Percentiles rank a stretch among this genome's conserved stretches.
These are phyloP conservation scores for Monosporascus sp. DNA, from an alignment of 2,329 filamentous ascomycete genomes.

Conservation along the genomic window DNA sequence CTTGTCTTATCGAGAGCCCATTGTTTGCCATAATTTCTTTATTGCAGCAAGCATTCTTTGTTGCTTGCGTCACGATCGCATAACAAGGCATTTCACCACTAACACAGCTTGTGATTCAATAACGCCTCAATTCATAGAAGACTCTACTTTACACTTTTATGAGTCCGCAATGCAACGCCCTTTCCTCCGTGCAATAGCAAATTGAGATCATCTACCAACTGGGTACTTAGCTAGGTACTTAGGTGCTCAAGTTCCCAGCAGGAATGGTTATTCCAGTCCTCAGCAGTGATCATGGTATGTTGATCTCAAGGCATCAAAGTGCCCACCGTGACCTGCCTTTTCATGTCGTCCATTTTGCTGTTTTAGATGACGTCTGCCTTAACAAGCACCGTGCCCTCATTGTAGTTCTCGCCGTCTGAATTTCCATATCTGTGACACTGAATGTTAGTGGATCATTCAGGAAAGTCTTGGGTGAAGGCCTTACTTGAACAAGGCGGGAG, in stretches of 20 bases:
- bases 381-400: not conserved
- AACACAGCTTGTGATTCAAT: not conserved
- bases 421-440: not conserved
- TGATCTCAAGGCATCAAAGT: not conserved
- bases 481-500: not conserved
- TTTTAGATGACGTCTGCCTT: not conserved
- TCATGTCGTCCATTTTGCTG: not conserved
- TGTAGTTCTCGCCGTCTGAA: not conserved
- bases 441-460: not conserved
- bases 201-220: not conserved
- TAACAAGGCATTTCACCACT: not conserved
- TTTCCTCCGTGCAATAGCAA: not conserved
- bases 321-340: not conserved
- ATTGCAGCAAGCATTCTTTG: not conserved
- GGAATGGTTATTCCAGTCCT: not conserved
- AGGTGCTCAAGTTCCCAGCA: not conserved
- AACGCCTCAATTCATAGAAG: not conserved
- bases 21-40: not conserved
- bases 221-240: not conserved
- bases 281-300: not conserved
- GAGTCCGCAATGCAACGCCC: not conserved
- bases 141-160: too few relatives aligned
- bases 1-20: not conserved
- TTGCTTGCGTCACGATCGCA: not conserved
- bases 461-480: not conserved